These are phyloP conservation scores for Solanum hybrid DNA, from an alignment of 305 asterid genomes.

Conservation along the genomic window DNA sequence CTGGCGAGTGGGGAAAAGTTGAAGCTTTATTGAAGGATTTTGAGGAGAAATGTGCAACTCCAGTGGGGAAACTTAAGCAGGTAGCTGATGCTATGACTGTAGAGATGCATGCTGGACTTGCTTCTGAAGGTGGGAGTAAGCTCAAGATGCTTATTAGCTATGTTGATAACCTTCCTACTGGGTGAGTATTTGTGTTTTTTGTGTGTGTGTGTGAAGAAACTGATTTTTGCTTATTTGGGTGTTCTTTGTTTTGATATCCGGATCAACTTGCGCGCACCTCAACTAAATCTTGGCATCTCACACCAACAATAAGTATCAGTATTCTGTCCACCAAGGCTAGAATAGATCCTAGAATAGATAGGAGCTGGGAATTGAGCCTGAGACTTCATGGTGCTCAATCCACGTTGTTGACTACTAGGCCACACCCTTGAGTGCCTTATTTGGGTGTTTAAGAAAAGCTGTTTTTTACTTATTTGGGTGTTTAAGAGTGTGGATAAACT, in stretches of 20 bases:
- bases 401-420: background rate
- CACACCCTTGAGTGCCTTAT: background rate
- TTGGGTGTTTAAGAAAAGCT: background rate
- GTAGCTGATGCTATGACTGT: conserved; percentile 84
- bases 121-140: conserved; percentile 78
- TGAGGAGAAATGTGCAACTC: conserved; percentile 60
- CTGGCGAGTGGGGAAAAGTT: conserved; percentile 47
- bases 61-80: conserved; percentile 53
- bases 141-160: conserved; percentile 80
- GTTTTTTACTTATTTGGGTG: background rate
- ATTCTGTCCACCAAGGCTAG: background rate
- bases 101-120: conserved; percentile 96
- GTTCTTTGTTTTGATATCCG: background rate
- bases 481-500: background rate
- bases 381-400: background rate
- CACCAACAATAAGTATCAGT: background rate
- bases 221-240: background rate
- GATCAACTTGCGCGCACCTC: background rate
- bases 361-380: background rate
- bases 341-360: background rate
- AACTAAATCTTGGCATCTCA: fast-evolving
- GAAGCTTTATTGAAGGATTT: conserved; percentile 54
- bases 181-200: conserved; percentile 30
- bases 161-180: conserved; percentile 79
- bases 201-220: background rate